These are phyloP conservation scores for Aphanomyces invadans DNA, from an alignment of 352 stramenopile species.

Conservation along the genomic window DNA sequence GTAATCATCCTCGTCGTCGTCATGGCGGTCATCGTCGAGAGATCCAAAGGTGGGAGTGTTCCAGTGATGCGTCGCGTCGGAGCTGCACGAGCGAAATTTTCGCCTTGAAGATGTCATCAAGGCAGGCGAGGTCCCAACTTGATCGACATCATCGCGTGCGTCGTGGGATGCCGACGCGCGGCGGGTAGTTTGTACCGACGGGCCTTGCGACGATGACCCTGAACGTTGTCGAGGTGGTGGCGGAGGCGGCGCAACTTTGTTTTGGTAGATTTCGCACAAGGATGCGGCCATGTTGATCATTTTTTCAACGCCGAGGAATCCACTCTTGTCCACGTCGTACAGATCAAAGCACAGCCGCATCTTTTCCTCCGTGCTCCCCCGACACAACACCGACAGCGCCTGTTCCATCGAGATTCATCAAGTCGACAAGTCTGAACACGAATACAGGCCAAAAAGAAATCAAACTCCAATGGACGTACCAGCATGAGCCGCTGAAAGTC, in stretches of 20 bases:
- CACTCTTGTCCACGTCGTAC: constrained; percentile 24
- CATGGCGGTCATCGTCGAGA: background rate
- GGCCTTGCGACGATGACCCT: too few relatives aligned
- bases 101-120: background rate
- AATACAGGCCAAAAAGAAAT: constrained; percentile 28
- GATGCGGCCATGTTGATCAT: constrained; percentile 25
- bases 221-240: too few relatives aligned
- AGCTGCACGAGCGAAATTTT: constrained; percentile 8
- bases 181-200: too few relatives aligned
- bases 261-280: constrained; percentile 25
- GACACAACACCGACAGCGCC: constrained; percentile 36
- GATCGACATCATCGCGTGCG: too few relatives aligned
- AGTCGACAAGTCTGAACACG: background rate
- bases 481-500: constrained; percentile 56
- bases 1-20: constrained; percentile 8
- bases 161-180: background rate
- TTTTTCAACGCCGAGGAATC: constrained; percentile 13
- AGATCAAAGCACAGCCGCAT: constrained; percentile 41
- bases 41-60: background rate
- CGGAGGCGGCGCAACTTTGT: constrained; percentile 4
- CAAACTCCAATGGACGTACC: constrained; percentile 28
- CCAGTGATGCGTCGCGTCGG: constrained; percentile 8
- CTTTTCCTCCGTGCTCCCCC: constrained; percentile 42
- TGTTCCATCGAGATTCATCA: background rate
- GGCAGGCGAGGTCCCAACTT: too few relatives aligned